Evolutionary conservation across 2,329 filamentous ascomycete genomes (phyloP), one percentile per base, ranked within the genome.

Genomic region (Diaporthe sp.): DNA sequence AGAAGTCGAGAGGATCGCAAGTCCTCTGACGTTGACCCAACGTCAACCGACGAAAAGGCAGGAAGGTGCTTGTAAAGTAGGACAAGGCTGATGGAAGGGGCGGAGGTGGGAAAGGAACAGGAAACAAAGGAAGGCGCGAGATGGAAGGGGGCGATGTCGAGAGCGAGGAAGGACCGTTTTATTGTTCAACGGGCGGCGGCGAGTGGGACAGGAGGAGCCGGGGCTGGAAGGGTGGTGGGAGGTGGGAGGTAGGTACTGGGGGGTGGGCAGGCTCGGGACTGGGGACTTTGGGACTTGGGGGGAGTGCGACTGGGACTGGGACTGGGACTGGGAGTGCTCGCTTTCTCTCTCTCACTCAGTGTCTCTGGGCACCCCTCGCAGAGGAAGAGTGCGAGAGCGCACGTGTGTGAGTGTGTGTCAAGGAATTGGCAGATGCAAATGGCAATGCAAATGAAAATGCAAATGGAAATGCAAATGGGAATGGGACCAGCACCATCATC

Each of bases 111-210:
- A 75, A 74, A 75, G 61, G 47, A 52, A 55, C 55, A 61, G 66
- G 52, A 68, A 75, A 72, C 68, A 68, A 68, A 58, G 69, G 40
- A 40, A 58, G 73, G 74, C 71, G 73, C 73, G 71, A 60, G 74
- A 64, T 55, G 54, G 42, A 68, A 68, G 52, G 55, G 45, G 73
- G 69, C 52, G 71, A 70, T 10, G 71, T 57, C 74, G 74, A 71
- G 74, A 55, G 71, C 47, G 71, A 68, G 54, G 64, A 75, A 72
- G 71, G 74, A 66, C 33, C 71, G 57, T 75, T 75, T 75, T 75
- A 75, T 73, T 68, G 47, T 73, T 52, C 61, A 72, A 64, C 71
- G 71, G 58, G 71, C 71, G 69, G 69, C 69, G 30, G 69, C 69
- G 22, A 50, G 64, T 68, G 64, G 47, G 64, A 68, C 33, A 38